Percentiles rank a stretch among this genome's conserved stretches.
These are phyloP conservation scores for Penicillium nucicola DNA, from an alignment of 495 filamentous ascomycete genomes.

Conservation along the genomic window DNA sequence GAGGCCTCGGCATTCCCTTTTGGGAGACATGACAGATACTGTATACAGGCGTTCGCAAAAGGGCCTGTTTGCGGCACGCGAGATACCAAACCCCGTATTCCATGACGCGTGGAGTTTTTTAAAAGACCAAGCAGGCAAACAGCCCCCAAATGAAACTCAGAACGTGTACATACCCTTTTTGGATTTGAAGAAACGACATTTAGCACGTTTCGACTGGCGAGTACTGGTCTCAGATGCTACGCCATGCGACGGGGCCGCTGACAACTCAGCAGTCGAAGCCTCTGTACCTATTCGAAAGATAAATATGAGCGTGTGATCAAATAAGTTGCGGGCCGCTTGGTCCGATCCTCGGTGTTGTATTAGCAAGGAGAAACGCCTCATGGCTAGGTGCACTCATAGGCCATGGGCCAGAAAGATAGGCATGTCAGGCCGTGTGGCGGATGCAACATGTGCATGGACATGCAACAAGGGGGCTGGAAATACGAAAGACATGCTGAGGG, in stretches of 20 bases:
- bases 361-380: slow-evolving; percentile 7
- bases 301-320: slow-evolving; percentile 35
- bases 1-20: neutral
- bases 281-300: slow-evolving; percentile 19
- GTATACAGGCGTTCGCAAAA: neutral
- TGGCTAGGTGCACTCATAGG: slow-evolving; percentile 2
- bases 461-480: slow-evolving; percentile 6
- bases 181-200: slow-evolving; percentile 28
- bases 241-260: slow-evolving; percentile 29
- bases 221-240: slow-evolving; percentile 15
- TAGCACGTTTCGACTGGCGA: slow-evolving; percentile 22
- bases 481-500: slow-evolving; percentile 3
- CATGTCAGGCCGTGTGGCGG: slow-evolving; percentile 7
- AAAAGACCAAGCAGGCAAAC: neutral
- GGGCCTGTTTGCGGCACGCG: neutral
- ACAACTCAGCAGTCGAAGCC: slow-evolving; percentile 30
- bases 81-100: neutral
- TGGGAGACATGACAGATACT: neutral
- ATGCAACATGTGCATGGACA: slow-evolving; percentile 8
- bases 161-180: slow-evolving; percentile 22
- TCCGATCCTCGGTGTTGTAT: slow-evolving; percentile 10
- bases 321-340: slow-evolving; percentile 30
- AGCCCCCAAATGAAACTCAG: slow-evolving; percentile 4
- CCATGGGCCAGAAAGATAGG: neutral
- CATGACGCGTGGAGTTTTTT: neutral